Percentiles rank a stretch among this genome's conserved stretches.
Conservation (phyloP, 176 grass and related monocot genomes). For the Musa schizocarpa region DNA sequence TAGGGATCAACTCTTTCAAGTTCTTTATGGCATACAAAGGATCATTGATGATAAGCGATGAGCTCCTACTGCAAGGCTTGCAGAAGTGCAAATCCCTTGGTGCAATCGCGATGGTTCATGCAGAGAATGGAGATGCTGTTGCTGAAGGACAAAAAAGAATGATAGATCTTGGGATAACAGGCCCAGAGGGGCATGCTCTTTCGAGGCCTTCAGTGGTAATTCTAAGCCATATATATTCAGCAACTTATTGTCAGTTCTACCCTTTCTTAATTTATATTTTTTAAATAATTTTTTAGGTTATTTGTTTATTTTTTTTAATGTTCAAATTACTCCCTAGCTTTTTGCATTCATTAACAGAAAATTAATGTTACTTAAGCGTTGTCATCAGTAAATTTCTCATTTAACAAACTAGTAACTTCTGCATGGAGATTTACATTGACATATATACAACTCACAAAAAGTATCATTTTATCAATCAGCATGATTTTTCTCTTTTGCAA, state of each 20-base stretch:
- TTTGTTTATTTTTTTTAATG: too few species aligned
- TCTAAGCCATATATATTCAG: constrained; percentile 4
- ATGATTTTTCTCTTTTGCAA: too few species aligned
- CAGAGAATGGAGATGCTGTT: constrained; percentile 94
- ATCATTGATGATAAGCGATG: constrained; percentile 78
- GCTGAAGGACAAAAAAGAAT: constrained; percentile 80
- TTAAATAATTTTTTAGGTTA: background rate
- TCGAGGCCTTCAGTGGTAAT: constrained; percentile 91
- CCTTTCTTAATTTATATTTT: background rate
- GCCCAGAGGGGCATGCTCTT: constrained; percentile 94
- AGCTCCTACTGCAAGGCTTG: constrained; percentile 80
- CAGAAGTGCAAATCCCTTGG: constrained; percentile 92
- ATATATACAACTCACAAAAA: too few species aligned
- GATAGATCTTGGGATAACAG: constrained; percentile 93
- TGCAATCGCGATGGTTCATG: constrained; percentile 93
- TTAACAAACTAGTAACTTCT: too few species aligned
- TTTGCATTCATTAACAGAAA: too few species aligned
- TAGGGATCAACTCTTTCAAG: constrained; percentile 99
- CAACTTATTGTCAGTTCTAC: background rate
- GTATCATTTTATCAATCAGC: too few species aligned
- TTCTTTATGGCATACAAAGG: constrained; percentile 99
- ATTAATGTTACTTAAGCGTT: too few species aligned
- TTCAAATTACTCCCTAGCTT: background rate
- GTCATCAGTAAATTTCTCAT: too few species aligned
- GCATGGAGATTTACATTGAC: too few species aligned